Base-by-base conservation (phyloP, 169 alveolate genomes). In the Ichthyophthirius multifiliis region DNA sequence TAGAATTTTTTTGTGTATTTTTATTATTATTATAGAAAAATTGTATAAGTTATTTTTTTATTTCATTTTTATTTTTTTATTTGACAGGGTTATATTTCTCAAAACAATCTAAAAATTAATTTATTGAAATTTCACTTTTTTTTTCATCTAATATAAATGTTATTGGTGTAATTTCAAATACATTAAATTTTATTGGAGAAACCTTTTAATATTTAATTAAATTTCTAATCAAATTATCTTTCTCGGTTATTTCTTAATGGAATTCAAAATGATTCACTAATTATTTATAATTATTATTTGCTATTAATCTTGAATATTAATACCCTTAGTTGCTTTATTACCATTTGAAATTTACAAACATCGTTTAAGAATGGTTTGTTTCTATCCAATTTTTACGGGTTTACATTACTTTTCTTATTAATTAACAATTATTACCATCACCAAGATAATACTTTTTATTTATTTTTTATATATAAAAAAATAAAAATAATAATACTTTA, bases 251-350 rank as follows among this genome's bases (percentile, higher is more conserved):
- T 47, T 78, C 83, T 15, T 75, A 47, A 67, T 94, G 93, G 79
- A 62, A 88, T 79, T 94, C 95, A 65, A 91, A 88, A 82, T 94
- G 97, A 84, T 94, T 94, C 4, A 91, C 96, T 73, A 87, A 75
- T 63, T 94, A 43, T 65, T 41, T 83, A 31, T 67, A 82, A 43
- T 48, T 43, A 13, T 23, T 30, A n/a, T 30, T 74, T 32, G 75
- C 45, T 7, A 81, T 80, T 30, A 86, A 18, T 65, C 84, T 64
- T 39, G 47, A 84, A 41, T 76, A 71, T 32, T 47, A 44, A 39
- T 64, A 73, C 10, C 83, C 77, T 37, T 78, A 74, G 23, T 46
- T 48, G 63, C 84, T 64, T 76, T 76, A 65, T 41, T 74, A 32
- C 83, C 80, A 74, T 43, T 88, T 90, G 75, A 90, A 86, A 82